A percentile compares a stretch with the other conserved stretches of the same genome.
Conservation (phyloP, 768 basidiomycete species). For the Hygrocybe punicea region DNA sequence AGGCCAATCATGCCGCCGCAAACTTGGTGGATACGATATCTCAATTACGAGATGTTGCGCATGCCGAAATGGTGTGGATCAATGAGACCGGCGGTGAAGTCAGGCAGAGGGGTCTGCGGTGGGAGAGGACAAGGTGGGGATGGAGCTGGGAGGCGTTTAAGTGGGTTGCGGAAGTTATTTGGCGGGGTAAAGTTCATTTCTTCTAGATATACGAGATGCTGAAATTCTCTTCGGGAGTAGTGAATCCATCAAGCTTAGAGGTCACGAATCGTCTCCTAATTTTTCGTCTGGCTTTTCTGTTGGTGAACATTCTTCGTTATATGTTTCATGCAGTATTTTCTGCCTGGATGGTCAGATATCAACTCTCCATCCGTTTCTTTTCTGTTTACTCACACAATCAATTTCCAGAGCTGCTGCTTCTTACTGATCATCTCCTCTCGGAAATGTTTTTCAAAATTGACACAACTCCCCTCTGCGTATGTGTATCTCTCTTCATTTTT, state of each 20-base stretch:
- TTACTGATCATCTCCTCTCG: conserved; percentile 33
- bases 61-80: conserved; percentile 45
- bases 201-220: not conserved
- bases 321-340: conserved; percentile 35
- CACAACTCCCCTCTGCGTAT: no score
- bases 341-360: conserved; percentile 41
- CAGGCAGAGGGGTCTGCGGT: conserved; percentile 27
- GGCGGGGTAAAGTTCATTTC: conserved; percentile 10
- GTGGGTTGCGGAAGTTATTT: conserved; percentile 9
- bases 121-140: conserved; percentile 2
- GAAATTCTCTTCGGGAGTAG: conserved; percentile 17
- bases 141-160: conserved; percentile 3
- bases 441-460: conserved; percentile 15
- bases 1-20: conserved; percentile 34
- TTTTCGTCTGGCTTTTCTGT: conserved; percentile 23
- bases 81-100: conserved; percentile 42
- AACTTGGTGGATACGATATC: conserved; percentile 36
- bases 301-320: conserved; percentile 29
- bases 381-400: conserved; percentile 6
- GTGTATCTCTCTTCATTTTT: no score
- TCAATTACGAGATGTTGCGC: conserved; percentile 39
- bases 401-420: conserved; percentile 34
- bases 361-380: not conserved
- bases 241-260: conserved; percentile 28
- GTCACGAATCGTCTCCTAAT: conserved; percentile 24